Evolutionary conservation across 208 protist species (phyloP).

Genomic region (Trypanosoma lewisi): DNA sequence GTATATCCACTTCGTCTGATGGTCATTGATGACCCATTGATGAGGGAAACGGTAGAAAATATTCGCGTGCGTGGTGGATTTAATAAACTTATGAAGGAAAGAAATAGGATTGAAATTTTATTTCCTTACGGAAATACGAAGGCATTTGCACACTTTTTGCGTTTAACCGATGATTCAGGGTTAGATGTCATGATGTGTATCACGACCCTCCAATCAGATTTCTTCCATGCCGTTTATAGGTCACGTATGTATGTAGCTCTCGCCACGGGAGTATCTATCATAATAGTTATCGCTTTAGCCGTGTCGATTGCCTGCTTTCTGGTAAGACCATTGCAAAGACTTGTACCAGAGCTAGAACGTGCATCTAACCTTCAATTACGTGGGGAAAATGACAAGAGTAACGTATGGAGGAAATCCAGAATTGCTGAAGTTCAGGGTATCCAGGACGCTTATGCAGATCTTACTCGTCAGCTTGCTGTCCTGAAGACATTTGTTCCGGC

Average conservation of each 20-base stretch:
- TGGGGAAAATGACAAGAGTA: conserved; percentile 12
- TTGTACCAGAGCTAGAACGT: conserved; percentile 51
- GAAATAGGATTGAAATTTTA: conserved; percentile 28
- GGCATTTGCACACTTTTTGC: conserved; percentile 38
- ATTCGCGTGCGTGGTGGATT: conserved; percentile 33
- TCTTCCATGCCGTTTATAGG: conserved; percentile 23
- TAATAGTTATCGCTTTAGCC: conserved; percentile 38
- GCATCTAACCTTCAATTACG: conserved; percentile 55
- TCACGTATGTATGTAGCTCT: conserved; percentile 22
- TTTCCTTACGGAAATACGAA: conserved; percentile 34
- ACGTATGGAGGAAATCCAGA: conserved; percentile 2
- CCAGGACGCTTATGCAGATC: conserved; percentile 18
- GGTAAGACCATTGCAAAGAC: conserved; percentile 28
- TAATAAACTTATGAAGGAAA: conserved; percentile 23
- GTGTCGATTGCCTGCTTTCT: conserved; percentile 42
- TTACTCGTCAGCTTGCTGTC: conserved; percentile 11
- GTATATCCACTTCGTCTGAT: conserved; percentile 20
- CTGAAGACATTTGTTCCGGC: conserved; percentile 22
- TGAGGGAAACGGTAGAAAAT: conserved; percentile 26
- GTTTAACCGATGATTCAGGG: conserved; percentile 42
- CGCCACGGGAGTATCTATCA: conserved; percentile 38
- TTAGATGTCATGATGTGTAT: conserved; percentile 46
- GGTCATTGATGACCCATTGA: conserved; percentile 43
- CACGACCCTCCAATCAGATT: conserved; percentile 43
- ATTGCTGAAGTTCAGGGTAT: conserved; percentile 14